Base-by-base conservation (phyloP, 768 basidiomycete genomes). In the Pleurotus ostreatus region DNA sequence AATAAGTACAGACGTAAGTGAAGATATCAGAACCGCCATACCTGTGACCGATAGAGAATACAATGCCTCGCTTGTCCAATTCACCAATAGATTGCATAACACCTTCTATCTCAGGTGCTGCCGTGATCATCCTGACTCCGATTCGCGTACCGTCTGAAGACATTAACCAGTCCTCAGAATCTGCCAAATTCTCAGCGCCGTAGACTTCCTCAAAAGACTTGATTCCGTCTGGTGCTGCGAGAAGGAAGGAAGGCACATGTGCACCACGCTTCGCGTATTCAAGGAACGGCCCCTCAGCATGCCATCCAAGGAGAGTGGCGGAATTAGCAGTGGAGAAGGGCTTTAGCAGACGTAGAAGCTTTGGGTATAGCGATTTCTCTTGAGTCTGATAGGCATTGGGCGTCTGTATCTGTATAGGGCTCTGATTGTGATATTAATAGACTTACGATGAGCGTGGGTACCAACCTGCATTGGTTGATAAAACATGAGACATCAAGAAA, bases 31-130 rank as follows among this genome's bases (percentile, higher is more conserved):
- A 23, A 56, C 44, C 37, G 2, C 34, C 16, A 60, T 55, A 90
- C 92, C 88, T 92, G 71, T 96, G 94, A 1, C 94, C 94, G 38
- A 95, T 88, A n/a, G 87, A 89, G 70, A 92, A 86, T 5, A 83
- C 78, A 23, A 94, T 78, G 1, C 91, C 92, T 56, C 84, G 74
- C 60, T 80, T 77, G 44, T 69, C 74, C 49, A 92, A 72, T 57
- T 82, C 79, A 6, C 71, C 67, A 8, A 94, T 78, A 15, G 86
- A 80, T 2, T 79, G 73, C 82, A 92, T 82, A 12, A 94, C 91
- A 6, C 94, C 94, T 18, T 83, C 78, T 26, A 94, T 78, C 68
- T 96, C 94, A 2, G 94, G 94, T 1, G 94, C 94, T 25, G 84
- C 84, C 8, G 94, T 96, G 59, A 96, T 82, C 40, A 94, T 80